Evolutionary conservation across 2,329 filamentous ascomycete genomes (phyloP).

Genomic region (Tolypocladium endophyticum): DNA sequence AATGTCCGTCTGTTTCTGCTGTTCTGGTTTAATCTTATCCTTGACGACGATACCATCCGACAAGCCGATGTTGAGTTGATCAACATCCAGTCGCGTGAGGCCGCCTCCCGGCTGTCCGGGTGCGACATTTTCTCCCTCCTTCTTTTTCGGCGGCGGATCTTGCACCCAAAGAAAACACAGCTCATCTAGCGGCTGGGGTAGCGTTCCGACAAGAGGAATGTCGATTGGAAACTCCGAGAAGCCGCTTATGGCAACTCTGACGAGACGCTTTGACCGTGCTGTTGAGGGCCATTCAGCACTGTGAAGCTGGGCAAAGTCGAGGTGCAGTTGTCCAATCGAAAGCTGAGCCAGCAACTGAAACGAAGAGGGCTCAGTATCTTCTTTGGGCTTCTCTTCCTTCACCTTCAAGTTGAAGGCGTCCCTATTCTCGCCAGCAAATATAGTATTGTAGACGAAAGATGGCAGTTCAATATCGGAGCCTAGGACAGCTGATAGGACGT

Average conservation of each 20-base stretch:
- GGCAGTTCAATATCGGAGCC: constrained; percentile 6
- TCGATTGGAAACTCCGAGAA: constrained; percentile 10
- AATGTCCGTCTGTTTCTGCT: constrained; percentile 5
- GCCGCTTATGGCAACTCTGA: constrained; percentile 7
- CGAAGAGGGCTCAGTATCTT: neutral
- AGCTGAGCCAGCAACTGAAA: constrained; percentile 8
- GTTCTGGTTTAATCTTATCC: constrained; percentile 5
- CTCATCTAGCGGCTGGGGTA: constrained; percentile 23
- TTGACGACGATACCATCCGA: constrained; percentile 1
- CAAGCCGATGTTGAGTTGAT: constrained; percentile 1
- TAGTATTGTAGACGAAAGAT: constrained; percentile 3
- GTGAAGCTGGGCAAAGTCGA: constrained; percentile 8
- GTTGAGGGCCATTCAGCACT: constrained; percentile 2
- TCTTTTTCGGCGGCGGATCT: constrained; percentile 7
- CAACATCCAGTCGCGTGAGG: constrained; percentile 3
- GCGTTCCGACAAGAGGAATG: constrained; percentile 17
- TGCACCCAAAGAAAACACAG: constrained; percentile 22
- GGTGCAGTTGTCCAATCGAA: constrained; percentile 2
- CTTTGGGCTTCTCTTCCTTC: neutral
- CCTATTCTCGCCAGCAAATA: neutral
- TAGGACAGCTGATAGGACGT: constrained; percentile 3
- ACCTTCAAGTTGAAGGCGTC: constrained; percentile 2
- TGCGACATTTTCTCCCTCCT: neutral
- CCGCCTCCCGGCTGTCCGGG: neutral
- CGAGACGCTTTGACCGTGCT: constrained; percentile 9